These are phyloP conservation scores for Plasmodium inui DNA, from an alignment of 169 alveolate species.

Conservation along the genomic window DNA sequence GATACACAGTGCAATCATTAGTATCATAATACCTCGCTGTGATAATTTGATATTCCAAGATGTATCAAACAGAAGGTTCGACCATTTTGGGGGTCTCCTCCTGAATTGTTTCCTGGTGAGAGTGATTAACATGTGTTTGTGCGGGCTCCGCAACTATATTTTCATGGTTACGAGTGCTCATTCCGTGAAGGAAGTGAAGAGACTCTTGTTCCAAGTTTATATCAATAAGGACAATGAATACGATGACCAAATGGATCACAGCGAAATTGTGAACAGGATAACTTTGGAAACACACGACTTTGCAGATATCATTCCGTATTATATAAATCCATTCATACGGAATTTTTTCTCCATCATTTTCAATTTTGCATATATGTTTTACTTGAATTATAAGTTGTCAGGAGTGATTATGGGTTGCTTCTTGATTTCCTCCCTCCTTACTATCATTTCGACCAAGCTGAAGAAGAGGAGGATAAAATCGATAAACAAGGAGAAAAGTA, in stretches of 20 bases:
- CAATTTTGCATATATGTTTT: slow-evolving; percentile 28
- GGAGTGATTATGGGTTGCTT: slow-evolving; percentile 9
- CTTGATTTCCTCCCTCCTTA: slow-evolving; percentile 28
- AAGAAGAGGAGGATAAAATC: slow-evolving; percentile 19
- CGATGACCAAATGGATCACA: slow-evolving; percentile 31
- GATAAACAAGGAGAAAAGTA: slow-evolving; percentile 11
- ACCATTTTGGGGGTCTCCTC: background rate
- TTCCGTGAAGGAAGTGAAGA: slow-evolving; percentile 34
- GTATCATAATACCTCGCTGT: slow-evolving; percentile 37
- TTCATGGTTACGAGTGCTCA: slow-evolving; percentile 27
- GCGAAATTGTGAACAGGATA: slow-evolving; percentile 18
- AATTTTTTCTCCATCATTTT: slow-evolving; percentile 51
- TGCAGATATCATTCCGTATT: slow-evolving; percentile 50
- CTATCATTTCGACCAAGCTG: slow-evolving; percentile 28
- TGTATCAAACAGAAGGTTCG: slow-evolving; percentile 20
- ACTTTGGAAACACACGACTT: slow-evolving; percentile 48
- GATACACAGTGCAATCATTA: slow-evolving; percentile 37
- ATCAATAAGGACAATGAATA: slow-evolving; percentile 36
- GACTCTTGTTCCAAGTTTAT: slow-evolving; percentile 19
- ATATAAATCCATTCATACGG: slow-evolving; percentile 42
- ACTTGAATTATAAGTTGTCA: slow-evolving; percentile 29
- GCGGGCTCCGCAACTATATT: slow-evolving; percentile 22
- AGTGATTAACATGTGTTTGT: slow-evolving; percentile 11
- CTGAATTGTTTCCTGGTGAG: slow-evolving; percentile 25
- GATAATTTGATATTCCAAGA: slow-evolving; percentile 28